phyloP scores from a whole-genome alignment of 352 stramenopile genomes.

The Phytopythium montanum region DNA sequence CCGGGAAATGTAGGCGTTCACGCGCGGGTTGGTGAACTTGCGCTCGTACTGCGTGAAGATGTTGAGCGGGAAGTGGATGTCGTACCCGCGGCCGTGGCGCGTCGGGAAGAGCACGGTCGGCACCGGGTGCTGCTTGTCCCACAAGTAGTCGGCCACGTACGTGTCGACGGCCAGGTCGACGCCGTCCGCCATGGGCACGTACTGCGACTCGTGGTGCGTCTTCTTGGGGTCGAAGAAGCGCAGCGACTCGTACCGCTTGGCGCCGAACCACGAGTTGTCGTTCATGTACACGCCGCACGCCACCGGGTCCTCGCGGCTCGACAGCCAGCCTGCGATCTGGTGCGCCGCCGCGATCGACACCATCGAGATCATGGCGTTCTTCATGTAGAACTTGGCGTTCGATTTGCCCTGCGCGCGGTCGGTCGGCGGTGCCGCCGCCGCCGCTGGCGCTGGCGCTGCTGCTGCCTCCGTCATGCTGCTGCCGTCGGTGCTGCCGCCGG shows the following conservation, averaged over 20 bases:
- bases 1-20: constrained; percentile 65
- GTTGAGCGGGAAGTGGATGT: constrained; percentile 76
- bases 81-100: constrained; percentile 76
- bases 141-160: constrained; percentile 68
- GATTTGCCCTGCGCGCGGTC: constrained; percentile 13
- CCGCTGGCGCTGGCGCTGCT: constrained; percentile 13
- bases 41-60: constrained; percentile 59
- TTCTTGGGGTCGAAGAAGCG: constrained; percentile 75
- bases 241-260: constrained; percentile 61
- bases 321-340: constrained; percentile 51
- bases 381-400: constrained; percentile 67
- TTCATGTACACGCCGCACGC: constrained; percentile 58
- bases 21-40: constrained; percentile 80
- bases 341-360: constrained; percentile 58
- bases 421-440: constrained; percentile 22
- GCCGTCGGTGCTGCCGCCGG: too few species aligned
- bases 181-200: constrained; percentile 67
- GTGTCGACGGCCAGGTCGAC: constrained; percentile 69
- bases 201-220: constrained; percentile 68
- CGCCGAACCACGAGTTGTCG: constrained; percentile 69
- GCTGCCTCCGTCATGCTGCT: too few species aligned
- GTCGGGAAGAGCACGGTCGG: constrained; percentile 71
- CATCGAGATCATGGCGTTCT: constrained; percentile 78
- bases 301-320: constrained; percentile 55
- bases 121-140: constrained; percentile 50